Base-by-base conservation (phyloP, 164 flowering plant genomes). In the Protea cynaroides region DNA sequence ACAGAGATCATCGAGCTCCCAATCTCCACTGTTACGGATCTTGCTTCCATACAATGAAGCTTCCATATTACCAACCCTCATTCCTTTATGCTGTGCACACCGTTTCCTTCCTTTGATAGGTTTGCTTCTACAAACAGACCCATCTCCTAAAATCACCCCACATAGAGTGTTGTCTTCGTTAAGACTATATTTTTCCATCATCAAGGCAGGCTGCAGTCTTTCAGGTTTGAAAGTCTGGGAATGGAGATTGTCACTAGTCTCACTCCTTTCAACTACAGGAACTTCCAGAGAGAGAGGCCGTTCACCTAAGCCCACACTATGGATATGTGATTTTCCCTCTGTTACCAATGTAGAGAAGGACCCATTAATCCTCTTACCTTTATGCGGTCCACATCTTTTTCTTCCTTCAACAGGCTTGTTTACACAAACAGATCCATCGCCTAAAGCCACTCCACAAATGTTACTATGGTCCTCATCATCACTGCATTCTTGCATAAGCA, bases 41-140 rank as follows among this genome's bases (percentile, higher is more conserved):
- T 54, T 66, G 5, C 61, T 68, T 36, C 70, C 70, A 25, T 58
- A 10, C 14, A 55, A 46, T 1, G 74, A 69, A 43, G 15, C 37
- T 56, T 64, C 65, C 40, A 58, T 58, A 56, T 74, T 66, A 17
- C 22, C n/a, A 55, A 67, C 47, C 60, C 67, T 65, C 73, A 6
- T 59, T 25, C 81, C 87, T 71, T 80, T 80, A 49, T 83, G 87
- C 66, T 67, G 64, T 61, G 65, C 75, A 50, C 94, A 88, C 61
- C 88, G 74, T 59, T 75, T 73, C 62, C 80, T 79, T 62, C 84
- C 79, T 25, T 47, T 52, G 25, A 59, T 25, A 11, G 85, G 84
- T 55, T 47, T 58, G n/a, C 25, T 69, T 43, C 22, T 66, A 64
- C 89, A 85, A 24, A 62, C 60, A 58, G 58, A 65, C 8, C 75